Evolutionary conservation across 306 rosid genomes (phyloP).

Genomic region (Malus orientalis): DNA sequence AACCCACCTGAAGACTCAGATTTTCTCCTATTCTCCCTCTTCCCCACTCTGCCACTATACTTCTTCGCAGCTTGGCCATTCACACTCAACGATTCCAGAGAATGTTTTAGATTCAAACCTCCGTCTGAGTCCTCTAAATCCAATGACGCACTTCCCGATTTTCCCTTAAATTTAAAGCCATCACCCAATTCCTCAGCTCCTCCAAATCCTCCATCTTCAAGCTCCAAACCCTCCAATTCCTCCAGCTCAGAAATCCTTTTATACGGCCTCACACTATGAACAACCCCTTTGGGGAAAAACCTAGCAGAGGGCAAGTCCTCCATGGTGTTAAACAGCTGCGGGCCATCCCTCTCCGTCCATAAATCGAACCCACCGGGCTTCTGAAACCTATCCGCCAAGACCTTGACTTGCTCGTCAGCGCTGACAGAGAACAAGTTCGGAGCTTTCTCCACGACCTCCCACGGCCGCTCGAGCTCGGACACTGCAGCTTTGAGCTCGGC

Average conservation of each 20-base stretch:
- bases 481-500: conserved; percentile 86
- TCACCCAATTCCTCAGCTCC: conserved; percentile 2
- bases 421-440: conserved; percentile 60
- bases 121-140: not conserved
- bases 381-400: conserved; percentile 85
- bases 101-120: not conserved
- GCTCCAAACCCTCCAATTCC: conserved; percentile 20
- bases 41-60: conserved; percentile 27
- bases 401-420: conserved; percentile 91
- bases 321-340: conserved; percentile 61
- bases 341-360: conserved; percentile 83
- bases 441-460: conserved; percentile 77
- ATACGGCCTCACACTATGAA: conserved; percentile 76
- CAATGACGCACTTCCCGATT: conserved; percentile 5
- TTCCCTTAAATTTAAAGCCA: conserved; percentile 9
- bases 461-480: conserved; percentile 84
- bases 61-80: not conserved
- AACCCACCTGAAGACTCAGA: conserved; percentile 21
- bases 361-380: conserved; percentile 81
- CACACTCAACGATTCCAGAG: not conserved
- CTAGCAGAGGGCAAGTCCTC: conserved; percentile 84
- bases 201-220: conserved; percentile 9
- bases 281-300: conserved; percentile 92
- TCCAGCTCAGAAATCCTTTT: conserved; percentile 33
- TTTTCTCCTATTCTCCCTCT: conserved; percentile 28